These are phyloP conservation scores for Phaeosphaeriaceae sp. DNA, from an alignment of 2,329 filamentous ascomycete genomes.

Conservation along the genomic window DNA sequence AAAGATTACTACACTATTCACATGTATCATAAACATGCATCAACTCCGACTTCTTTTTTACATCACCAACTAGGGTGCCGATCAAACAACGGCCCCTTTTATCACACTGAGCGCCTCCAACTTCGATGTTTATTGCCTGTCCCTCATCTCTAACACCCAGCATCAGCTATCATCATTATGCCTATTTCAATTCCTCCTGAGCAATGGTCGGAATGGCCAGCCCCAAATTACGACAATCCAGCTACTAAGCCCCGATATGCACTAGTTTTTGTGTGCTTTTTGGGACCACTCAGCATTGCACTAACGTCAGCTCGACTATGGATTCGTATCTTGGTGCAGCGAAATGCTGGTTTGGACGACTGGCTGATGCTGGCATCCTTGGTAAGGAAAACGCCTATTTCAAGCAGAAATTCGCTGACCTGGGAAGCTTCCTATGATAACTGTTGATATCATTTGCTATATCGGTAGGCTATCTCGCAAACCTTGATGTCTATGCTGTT, in stretches of 20 bases:
- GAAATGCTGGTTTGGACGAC: conserved; percentile 19
- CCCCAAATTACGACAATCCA: conserved; percentile 20
- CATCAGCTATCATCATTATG: too few relatives aligned
- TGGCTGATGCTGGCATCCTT: conserved; percentile 24
- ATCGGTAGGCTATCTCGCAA: not conserved
- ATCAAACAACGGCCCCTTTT: too few relatives aligned
- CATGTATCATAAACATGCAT: too few relatives aligned
- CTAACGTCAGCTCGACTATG: conserved; percentile 17
- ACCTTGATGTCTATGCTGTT: not conserved
- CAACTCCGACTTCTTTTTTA: too few relatives aligned
- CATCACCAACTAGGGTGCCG: too few relatives aligned
- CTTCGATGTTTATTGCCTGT: too few relatives aligned
- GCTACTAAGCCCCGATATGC: conserved; percentile 9
- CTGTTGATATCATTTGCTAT: not conserved
- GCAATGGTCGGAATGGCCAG: conserved; percentile 16
- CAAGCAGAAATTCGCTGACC: not conserved
- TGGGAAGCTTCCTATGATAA: not conserved
- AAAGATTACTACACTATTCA: too few relatives aligned
- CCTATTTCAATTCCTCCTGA: too few relatives aligned
- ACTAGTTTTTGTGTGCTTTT: conserved; percentile 10
- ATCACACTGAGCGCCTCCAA: too few relatives aligned
- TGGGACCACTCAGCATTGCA: conserved; percentile 13
- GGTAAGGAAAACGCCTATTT: not conserved
- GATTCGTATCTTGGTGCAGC: conserved; percentile 18
- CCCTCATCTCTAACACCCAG: too few relatives aligned